Evolutionary conservation across 257 asterid species (phyloP).

Genomic region (Avicennia marina): DNA sequence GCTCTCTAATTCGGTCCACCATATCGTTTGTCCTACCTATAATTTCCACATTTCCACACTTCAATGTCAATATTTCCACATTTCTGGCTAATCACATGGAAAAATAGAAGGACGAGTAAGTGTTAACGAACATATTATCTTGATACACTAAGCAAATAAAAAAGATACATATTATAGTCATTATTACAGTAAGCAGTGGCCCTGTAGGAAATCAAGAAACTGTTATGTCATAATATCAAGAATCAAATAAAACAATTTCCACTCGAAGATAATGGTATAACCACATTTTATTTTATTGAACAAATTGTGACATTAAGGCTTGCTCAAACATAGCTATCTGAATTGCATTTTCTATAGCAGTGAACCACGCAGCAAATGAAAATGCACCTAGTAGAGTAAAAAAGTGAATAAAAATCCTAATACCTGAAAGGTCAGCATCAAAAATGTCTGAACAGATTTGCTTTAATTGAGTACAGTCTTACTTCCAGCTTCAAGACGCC

Average conservation of each 20-base stretch:
- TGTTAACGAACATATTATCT: background rate
- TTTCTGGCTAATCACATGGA: constrained; percentile 44
- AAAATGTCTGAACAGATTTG: constrained; percentile 92
- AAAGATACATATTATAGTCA: background rate
- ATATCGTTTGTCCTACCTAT: too few relatives aligned
- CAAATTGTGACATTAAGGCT: too few relatives aligned
- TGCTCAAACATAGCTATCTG: background rate
- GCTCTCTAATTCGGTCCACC: too few relatives aligned
- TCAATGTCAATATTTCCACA: constrained; percentile 89
- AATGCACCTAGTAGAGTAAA: background rate
- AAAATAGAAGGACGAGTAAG: constrained; percentile 15
- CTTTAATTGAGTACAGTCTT: constrained; percentile 97
- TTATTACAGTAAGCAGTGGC: background rate
- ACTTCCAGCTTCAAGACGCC: constrained; percentile 96
- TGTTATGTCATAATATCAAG: too few relatives aligned
- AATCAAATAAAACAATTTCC: too few relatives aligned
- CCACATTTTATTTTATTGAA: too few relatives aligned
- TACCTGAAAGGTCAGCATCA: constrained; percentile 98
- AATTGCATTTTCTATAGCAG: background rate
- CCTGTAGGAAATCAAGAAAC: background rate
- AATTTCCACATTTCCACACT: too few relatives aligned
- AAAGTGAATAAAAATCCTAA: constrained; percentile 1
- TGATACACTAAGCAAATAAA: background rate
- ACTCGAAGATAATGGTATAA: too few relatives aligned
- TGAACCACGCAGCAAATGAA: background rate